phyloP scores from a whole-genome alignment of 345 rosid genomes.

The Aurinia saxatilis region DNA sequence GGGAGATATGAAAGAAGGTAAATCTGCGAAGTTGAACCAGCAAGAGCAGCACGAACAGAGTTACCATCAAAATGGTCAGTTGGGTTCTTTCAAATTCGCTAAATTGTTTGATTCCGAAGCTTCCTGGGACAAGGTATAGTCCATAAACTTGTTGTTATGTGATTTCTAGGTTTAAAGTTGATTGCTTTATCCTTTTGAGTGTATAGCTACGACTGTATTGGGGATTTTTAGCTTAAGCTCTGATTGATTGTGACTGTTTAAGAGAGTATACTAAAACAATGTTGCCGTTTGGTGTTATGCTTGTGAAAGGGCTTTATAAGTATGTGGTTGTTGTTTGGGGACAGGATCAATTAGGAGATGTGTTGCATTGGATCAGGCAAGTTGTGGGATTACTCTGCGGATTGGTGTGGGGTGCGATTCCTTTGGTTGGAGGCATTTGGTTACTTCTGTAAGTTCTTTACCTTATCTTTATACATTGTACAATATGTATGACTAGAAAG shows the following conservation, averaged over 20 bases:
- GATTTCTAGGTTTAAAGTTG: background rate
- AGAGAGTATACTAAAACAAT: no score
- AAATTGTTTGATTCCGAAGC: constrained; percentile 92
- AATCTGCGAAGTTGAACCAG: constrained; percentile 43
- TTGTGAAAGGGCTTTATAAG: background rate
- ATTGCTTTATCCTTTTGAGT: background rate
- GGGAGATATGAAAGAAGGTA: constrained; percentile 47
- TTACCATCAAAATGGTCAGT: constrained; percentile 52
- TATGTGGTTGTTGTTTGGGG: background rate
- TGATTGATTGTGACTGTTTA: constrained; percentile 3
- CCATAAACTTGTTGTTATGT: background rate
- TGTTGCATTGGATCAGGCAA: constrained; percentile 96
- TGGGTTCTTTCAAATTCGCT: constrained; percentile 67
- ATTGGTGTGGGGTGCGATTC: constrained; percentile 80
- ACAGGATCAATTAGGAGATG: constrained; percentile 99
- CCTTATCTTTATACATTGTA: background rate
- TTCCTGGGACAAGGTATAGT: constrained; percentile 97
- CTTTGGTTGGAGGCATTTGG: constrained; percentile 94
- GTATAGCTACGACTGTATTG: background rate
- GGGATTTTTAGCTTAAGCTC: background rate
- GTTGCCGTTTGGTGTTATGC: no score
- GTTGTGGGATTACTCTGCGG: constrained; percentile 74
- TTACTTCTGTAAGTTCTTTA: constrained; percentile 59
- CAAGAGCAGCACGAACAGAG: constrained; percentile 30
- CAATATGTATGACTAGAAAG: background rate